phyloP scores from a whole-genome alignment of 305 asterid species.

The Nicotiana rustica region DNA sequence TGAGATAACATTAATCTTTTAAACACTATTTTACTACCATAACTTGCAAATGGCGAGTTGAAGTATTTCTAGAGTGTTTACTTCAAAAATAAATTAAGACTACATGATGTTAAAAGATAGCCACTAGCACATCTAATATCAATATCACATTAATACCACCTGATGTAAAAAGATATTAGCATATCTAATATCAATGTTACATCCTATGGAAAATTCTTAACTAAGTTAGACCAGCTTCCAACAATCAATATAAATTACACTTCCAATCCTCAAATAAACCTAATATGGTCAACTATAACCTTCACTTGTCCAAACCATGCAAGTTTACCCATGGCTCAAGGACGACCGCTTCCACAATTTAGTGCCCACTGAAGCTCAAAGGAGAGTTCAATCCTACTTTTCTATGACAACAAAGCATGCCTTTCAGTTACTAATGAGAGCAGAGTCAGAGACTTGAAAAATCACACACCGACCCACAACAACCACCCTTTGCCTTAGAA shows the following conservation, averaged over 20 bases:
- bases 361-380: slow-evolving; percentile 16
- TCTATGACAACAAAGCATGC: neutral
- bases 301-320: neutral
- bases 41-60: slow-evolving; percentile 30
- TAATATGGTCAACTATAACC: neutral
- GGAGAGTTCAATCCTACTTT: slow-evolving; percentile 11
- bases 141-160: neutral
- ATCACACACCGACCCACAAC: neutral
- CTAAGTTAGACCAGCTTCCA: neutral
- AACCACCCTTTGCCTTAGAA: slow-evolving; percentile 17
- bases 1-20: neutral
- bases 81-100: slow-evolving; percentile 18
- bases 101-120: neutral
- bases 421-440: neutral
- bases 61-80: slow-evolving; percentile 14
- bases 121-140: neutral
- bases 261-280: neutral
- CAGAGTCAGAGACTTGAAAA: slow-evolving; percentile 28
- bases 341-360: slow-evolving; percentile 29
- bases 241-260: neutral
- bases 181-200: too few species aligned
- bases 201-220: neutral
- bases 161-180: too few species aligned
- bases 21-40: slow-evolving; percentile 1
- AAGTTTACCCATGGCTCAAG: slow-evolving; percentile 12